Evolutionary conservation across 495 filamentous ascomycete genomes (phyloP), one percentile per base, ranked within the genome.

Genomic region (Lasiosphaeriaceae sp.): DNA sequence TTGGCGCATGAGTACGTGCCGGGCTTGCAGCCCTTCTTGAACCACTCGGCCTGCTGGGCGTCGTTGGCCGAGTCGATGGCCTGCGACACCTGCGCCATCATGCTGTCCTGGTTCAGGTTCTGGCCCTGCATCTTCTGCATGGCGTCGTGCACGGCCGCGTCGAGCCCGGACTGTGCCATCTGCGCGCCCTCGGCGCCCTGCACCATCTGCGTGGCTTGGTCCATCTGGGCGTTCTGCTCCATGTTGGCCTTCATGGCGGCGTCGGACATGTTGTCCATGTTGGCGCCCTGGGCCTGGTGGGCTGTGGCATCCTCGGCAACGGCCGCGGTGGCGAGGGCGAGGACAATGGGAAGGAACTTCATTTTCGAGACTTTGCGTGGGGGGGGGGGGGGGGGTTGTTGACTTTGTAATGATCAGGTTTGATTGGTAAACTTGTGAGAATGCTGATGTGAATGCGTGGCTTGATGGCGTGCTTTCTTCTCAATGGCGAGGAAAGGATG

Each of bases 1-100:
- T 22, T 31, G 43, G 59, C 52, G 55, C 66, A 68, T 5, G 48
- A 41, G 52, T 67, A 69, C 31, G 59, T 66, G 24, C 47, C 60
- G 20, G 67, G 62, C 47, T 52, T 67, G 62, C 67, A 67, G n/a
- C 47, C 29, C 19, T 43, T 11, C 48, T 21, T 24, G 26, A 4
- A n/a, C 2, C 16, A 21, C 19, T 24, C 20, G 11, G 45, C 34
- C n/a, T 14, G 14, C 39, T 44, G 55, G 23, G 62, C 66, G 31
- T 60, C 20, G 29, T 60, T 54, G 31, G 55, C 24, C 22, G 60
- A 44, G 47, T 58, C 60, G 46, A 65, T 31, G 55, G 60, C 41
- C 5, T 11, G 7, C 7, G 39, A 31, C 26, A 31, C 26, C 4
- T 3, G 4, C 4, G 4, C 9, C 26, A 31, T 31, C 26, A 31